phyloP scores from a whole-genome alignment of 1,284 basidiomycete genomes.

The Caloboletus inedulis region DNA sequence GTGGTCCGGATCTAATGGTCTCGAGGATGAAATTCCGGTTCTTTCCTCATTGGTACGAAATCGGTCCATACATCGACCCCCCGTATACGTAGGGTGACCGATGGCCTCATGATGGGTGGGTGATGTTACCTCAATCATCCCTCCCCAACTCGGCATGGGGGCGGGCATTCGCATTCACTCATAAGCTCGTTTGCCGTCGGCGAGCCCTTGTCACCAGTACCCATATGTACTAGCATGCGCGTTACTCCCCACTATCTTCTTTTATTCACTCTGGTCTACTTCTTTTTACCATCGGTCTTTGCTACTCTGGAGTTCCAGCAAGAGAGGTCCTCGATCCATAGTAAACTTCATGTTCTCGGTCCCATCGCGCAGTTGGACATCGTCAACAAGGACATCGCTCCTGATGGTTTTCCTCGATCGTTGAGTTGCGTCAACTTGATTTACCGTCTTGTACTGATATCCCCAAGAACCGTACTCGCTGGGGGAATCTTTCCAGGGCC shows the following conservation, averaged over 20 bases:
- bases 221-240: conserved; percentile 7
- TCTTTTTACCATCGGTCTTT: not conserved
- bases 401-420: conserved; percentile 25
- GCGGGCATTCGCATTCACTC: not conserved
- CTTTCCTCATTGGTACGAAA: conserved; percentile 5
- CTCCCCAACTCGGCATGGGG: not conserved
- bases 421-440: conserved; percentile 6
- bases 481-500: conserved; percentile 34
- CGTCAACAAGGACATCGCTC: conserved; percentile 28
- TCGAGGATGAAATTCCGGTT: not conserved
- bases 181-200: conserved; percentile 2
- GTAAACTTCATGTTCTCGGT: conserved; percentile 13
- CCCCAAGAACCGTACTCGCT: conserved; percentile 20
- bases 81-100: conserved; percentile 2
- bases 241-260: not conserved
- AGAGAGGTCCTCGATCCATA: not conserved
- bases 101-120: not conserved
- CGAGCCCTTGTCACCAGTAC: not conserved
- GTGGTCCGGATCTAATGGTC: not conserved
- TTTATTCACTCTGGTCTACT: not conserved
- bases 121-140: not conserved
- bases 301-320: not conserved
- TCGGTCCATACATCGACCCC: conserved; percentile 6
- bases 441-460: not conserved
- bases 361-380: conserved; percentile 20